These are phyloP conservation scores for Tripidium arundinaceum DNA, from an alignment of 202 grass and related monocot genomes.

Conservation along the genomic window DNA sequence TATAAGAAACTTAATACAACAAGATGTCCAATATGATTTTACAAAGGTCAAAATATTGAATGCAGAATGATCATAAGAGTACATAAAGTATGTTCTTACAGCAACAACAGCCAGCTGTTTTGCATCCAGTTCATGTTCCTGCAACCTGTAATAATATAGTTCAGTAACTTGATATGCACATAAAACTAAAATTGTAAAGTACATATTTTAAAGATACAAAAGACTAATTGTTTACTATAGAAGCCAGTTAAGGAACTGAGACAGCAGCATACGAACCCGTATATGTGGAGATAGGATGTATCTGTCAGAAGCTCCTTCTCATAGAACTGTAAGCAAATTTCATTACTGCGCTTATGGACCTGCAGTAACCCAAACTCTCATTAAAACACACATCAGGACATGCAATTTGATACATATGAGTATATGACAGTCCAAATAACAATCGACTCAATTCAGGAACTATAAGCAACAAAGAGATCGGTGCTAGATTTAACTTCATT, in stretches of 20 bases:
- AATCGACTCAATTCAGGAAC: constrained; percentile 10
- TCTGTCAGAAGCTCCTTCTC: constrained; percentile 85
- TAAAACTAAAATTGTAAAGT: constrained; percentile 10
- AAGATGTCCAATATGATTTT: not conserved
- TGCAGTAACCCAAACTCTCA: constrained; percentile 34
- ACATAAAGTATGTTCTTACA: constrained; percentile 54
- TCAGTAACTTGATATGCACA: not conserved
- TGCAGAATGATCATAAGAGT: constrained; percentile 14
- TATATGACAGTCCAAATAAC: not conserved
- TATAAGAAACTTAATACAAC: not conserved
- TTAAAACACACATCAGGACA: constrained; percentile 21
- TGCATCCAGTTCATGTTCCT: constrained; percentile 63
- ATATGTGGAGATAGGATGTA: constrained; percentile 85
- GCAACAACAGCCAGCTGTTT: constrained; percentile 61
- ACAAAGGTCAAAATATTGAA: not conserved
- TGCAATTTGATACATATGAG: not conserved
- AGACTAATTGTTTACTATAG: not conserved
- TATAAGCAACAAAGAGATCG: not conserved
- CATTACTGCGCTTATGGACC: constrained; percentile 80
- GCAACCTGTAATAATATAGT: constrained; percentile 55
- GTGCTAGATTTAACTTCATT: constrained; percentile 13
- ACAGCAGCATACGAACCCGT: constrained; percentile 49
- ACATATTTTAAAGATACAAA: constrained; percentile 1
- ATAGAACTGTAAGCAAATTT: constrained; percentile 92
- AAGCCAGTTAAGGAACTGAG: not conserved